Base-by-base conservation (phyloP, 441 rosid genomes). In the Aquilaria agallochum region DNA sequence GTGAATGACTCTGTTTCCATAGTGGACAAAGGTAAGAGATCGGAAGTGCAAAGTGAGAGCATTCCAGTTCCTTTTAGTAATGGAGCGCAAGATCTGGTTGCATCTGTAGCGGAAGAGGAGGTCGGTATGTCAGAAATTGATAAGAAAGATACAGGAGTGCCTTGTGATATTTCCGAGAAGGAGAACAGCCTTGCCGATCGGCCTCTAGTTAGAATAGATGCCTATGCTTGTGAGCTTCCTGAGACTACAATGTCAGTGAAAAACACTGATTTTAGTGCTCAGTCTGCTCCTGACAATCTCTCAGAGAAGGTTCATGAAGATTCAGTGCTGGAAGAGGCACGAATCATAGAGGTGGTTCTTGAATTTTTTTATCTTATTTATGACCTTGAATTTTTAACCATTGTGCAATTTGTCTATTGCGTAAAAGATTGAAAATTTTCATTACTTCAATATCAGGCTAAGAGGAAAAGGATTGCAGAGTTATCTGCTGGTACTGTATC, bases 271-370 rank as follows among this genome's bases (percentile, higher is more conserved):
- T 73, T 66, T 66, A 69, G 66, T 62, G 67, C 73, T 68, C 87
- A 73, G 70, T 64, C 75, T 73, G 72, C 69, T 75, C 59, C 84
- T 60, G 78, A 63, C 69, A 76, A 68, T 55, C 60, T 80, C 59
- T 65, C 59, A 57, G 84, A 83, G 72, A 88, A 78, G 75, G 83
- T 76, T 31, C 83, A 73, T 72, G 97, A 89, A 72, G 97, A 96
- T 76, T 82, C 92, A 61, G 68, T 93, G 36, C 73, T 96, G 76
- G 93, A 90, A 71, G 98, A 93, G 88, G 98, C 99, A 60, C 89
- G 83, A 53, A 74, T 73, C 63, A 83, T 96, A 72, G 86, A 89
- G 98, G 99, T 96, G 66, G 61, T 73, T 69, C 77, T 54, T 62
- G 63, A 45, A 36, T 70, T 49, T 68, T 53, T 10, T 63, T 30